These are phyloP conservation scores for Talaromyces ruber DNA, from an alignment of 495 filamentous ascomycete species.

Conservation along the genomic window DNA sequence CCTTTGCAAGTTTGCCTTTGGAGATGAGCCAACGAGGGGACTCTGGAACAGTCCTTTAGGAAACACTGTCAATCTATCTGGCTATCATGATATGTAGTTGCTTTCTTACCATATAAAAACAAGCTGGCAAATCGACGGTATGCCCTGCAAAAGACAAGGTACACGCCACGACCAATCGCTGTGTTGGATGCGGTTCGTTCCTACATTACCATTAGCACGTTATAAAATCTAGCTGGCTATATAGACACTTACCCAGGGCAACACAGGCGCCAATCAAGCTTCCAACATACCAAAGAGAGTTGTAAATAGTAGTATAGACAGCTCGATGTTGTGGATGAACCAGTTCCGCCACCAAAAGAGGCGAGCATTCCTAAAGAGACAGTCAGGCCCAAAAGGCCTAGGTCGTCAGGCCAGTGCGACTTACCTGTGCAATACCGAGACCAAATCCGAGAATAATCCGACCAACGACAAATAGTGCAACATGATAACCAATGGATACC, in stretches of 20 bases:
- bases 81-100: neutral
- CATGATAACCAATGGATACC: constrained; percentile 36
- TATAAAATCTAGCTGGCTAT: no score
- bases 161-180: constrained; percentile 42
- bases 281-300: constrained; percentile 45
- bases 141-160: constrained; percentile 37
- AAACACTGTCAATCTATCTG: neutral
- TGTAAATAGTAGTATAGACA: constrained; percentile 57
- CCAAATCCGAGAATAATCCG: constrained; percentile 51
- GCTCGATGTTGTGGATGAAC: constrained; percentile 60
- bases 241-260: neutral
- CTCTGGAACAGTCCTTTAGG: constrained; percentile 29
- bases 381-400: neutral
- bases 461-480: constrained; percentile 53
- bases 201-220: constrained; percentile 4
- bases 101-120: constrained; percentile 32
- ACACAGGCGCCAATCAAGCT: constrained; percentile 24
- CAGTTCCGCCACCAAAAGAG: constrained; percentile 56
- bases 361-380: constrained; percentile 43
- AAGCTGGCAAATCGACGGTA: constrained; percentile 38
- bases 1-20: constrained; percentile 20
- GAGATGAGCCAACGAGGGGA: constrained; percentile 35
- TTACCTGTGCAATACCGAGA: constrained; percentile 45
- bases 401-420: neutral
- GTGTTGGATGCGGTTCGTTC: constrained; percentile 24